Evolutionary conservation across 768 basidiomycete species (phyloP).

Genomic region (Trametes cingulata): DNA sequence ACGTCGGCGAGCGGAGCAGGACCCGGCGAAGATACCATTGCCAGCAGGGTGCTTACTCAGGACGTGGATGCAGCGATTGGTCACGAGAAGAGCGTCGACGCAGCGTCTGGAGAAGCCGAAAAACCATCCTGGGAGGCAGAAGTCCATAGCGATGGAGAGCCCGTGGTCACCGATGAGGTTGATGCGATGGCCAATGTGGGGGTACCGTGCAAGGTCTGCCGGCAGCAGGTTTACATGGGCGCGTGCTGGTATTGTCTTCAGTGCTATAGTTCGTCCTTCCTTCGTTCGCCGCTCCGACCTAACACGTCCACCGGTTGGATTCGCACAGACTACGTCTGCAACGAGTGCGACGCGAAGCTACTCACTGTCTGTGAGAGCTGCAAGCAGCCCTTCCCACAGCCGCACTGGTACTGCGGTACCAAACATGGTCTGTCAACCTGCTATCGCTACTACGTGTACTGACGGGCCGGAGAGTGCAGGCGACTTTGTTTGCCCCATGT

Average conservation of each 20-base stretch:
- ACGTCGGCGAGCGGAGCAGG: too few relatives aligned
- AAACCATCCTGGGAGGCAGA: too few relatives aligned
- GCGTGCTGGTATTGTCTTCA: background rate
- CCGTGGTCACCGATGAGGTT: too few relatives aligned
- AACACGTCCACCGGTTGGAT: background rate
- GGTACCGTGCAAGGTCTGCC: background rate
- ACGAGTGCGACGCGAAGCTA: constrained; percentile 13
- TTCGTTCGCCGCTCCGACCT: too few relatives aligned
- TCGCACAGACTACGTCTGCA: constrained; percentile 13
- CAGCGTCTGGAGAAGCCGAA: too few relatives aligned
- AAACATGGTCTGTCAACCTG: background rate
- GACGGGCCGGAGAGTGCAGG: background rate
- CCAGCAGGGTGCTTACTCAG: too few relatives aligned
- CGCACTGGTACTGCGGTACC: constrained; percentile 11
- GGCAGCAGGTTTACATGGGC: background rate
- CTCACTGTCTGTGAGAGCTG: constrained; percentile 9
- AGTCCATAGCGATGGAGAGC: too few relatives aligned
- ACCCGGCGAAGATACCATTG: too few relatives aligned
- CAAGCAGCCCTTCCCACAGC: constrained; percentile 1
- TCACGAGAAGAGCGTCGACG: too few relatives aligned
- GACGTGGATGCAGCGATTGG: too few relatives aligned
- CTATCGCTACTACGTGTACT: background rate
- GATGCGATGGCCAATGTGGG: background rate
- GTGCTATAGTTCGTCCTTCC: background rate
- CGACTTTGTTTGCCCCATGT: constrained; percentile 8